Base-by-base conservation (phyloP, 441 rosid species). In the Syzygium malaccense region DNA sequence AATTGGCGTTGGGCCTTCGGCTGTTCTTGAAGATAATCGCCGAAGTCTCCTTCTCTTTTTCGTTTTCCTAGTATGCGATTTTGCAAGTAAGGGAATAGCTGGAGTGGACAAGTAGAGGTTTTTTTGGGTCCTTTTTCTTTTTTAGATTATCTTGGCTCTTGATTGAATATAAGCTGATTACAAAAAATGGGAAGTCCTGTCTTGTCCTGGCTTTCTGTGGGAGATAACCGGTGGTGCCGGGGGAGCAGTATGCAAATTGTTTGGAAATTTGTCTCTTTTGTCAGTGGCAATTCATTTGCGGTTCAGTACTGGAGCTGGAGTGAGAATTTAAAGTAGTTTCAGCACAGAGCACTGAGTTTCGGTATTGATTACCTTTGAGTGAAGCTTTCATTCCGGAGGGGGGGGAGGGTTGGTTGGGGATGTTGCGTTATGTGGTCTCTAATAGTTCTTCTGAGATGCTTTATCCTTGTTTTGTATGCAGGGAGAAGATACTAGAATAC, bases 401-500 rank as follows among this genome's bases (percentile, higher is more conserved):
- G 41, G 41, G 41, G 41, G 41, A 1, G 41, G 41, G 41, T 41
- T 41, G 28, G 41, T 45, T n/a, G 48, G 18, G 51, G 28, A 53
- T 80, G 85, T 80, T 80, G 71, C 51, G 58, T 26, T 28, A 14
- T 53, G 41, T 55, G 88, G 84, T 62, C 14, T 15, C 64, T 26
- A 58, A 26, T 58, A 26, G 30, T 58, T 58, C 64, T 57, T 88
- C 88, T 87, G 78, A 91, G 86, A 62, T 88, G 57, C 86, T 83
- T 19, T 32, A 20, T 86, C 55, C 20, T 66, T 85, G 87, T 87
- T 85, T 71, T 86, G 91, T 86, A 28, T 91, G 87, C 89, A 98
- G 99, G 96, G 98, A 92, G 93, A 94, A 93, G 94, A 89, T 96
- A 85, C 90, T 98, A 92, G 99, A 96, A 91, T 90, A 94, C 88